Base-by-base conservation (phyloP, 2,329 filamentous ascomycete genomes). In the Truncatella angustata region DNA sequence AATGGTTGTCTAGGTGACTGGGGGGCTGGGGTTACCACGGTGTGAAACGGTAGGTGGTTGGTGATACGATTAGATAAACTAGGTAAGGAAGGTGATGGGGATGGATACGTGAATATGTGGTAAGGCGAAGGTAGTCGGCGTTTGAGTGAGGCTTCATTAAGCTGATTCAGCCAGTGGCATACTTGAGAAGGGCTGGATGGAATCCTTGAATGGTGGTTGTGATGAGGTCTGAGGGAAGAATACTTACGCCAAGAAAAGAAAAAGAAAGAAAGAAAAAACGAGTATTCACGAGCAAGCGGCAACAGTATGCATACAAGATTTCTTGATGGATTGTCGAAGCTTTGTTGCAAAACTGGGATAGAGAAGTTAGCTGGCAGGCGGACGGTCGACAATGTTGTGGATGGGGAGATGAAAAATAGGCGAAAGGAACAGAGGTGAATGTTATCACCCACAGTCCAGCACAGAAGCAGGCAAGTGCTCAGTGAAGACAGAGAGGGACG, bases 301-400 rank as follows among this genome's bases (percentile, higher is more conserved):
- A 65, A 68, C 52, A 53, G 61, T 73, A 74, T 65, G 57, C 67
- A 73, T 74, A 73, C 62, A 72, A 66, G 62, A 63, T 61, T 59
- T 57, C 59, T 51, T 18, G 58, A 54, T 57, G 56, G 59, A 61
- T 63, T 58, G 58, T 34, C 53, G 56, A 57, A 59, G 54, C 60
- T 58, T 32, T 49, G 49, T 51, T 44, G 55, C 54, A 50, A 50
- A 57, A 56, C 56, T 53, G 51, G 40, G 53, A 51, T 52, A 53
- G 40, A 16, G 21, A 44, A n/a, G 21, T 5, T 5, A 53, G 57
- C 34, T 20, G 32, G 42, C 12, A 35, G 18, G 18, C 26, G 21
- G 18, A 14, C 24, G 18, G 28, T 34, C n/a, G 36, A 37, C 35
- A 35, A 44, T 18, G 26, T 47, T 16, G 26, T 24, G 26, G 46